Evolutionary conservation across 2,329 filamentous ascomycete species (phyloP).

Genomic region (Hypoxylon sp.): DNA sequence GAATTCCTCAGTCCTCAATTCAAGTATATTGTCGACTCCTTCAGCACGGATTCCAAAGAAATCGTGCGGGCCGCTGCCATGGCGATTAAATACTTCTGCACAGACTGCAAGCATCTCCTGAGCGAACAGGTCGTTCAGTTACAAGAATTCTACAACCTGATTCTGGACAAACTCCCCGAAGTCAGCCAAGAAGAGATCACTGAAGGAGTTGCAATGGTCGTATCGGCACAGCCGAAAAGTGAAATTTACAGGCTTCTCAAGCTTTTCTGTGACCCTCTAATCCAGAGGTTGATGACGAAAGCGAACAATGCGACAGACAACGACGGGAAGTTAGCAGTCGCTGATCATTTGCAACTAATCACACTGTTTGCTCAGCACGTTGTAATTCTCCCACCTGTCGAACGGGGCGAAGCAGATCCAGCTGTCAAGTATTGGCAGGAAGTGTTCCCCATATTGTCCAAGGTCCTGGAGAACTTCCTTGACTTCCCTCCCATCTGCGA

Average conservation of each 20-base stretch:
- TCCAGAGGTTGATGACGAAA: constrained; percentile 85
- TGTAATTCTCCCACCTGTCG: constrained; percentile 77
- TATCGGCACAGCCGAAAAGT: constrained; percentile 84
- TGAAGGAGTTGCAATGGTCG: constrained; percentile 92
- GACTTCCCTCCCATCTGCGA: constrained; percentile 90
- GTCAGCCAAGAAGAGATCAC: constrained; percentile 95
- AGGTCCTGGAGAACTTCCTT: constrained; percentile 89
- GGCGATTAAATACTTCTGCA: constrained; percentile 97
- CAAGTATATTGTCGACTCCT: constrained; percentile 94
- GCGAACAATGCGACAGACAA: constrained; percentile 88
- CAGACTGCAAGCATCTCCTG: constrained; percentile 89
- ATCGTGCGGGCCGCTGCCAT: constrained; percentile 92
- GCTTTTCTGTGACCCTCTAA: constrained; percentile 91
- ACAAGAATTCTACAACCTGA: constrained; percentile 91
- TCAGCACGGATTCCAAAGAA: constrained; percentile 88
- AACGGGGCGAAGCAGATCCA: constrained; percentile 81
- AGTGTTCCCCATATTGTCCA: constrained; percentile 87
- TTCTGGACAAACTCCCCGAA: constrained; percentile 86
- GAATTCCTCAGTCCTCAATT: constrained; percentile 94
- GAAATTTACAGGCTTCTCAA: constrained; percentile 90
- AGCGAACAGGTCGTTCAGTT: constrained; percentile 86
- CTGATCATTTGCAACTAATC: constrained; percentile 92
- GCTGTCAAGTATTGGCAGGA: constrained; percentile 97
- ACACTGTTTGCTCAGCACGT: constrained; percentile 88
- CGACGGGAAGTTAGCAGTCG: constrained; percentile 85